Percentiles rank a stretch among this genome's conserved stretches.
Conservation (phyloP, 1,284 basidiomycete species). For the Rhodofomes roseus region DNA sequence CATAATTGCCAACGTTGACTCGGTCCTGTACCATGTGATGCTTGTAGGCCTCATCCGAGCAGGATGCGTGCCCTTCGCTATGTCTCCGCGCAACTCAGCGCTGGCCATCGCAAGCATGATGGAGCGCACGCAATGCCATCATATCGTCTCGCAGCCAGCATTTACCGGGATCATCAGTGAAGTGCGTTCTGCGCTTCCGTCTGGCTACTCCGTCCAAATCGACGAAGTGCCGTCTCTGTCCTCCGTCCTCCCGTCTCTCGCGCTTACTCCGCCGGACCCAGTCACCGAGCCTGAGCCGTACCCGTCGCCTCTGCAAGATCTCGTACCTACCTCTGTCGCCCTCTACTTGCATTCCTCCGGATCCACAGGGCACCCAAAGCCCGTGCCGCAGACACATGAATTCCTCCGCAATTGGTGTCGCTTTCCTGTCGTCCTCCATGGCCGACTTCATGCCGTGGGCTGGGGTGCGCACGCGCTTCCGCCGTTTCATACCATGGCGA, state of each 20-base stretch:
- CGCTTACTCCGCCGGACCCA: background rate
- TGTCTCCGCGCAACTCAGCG: conserved; percentile 12
- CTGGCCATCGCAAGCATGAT: conserved; percentile 14
- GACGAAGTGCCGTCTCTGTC: conserved; percentile 8
- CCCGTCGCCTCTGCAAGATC: background rate
- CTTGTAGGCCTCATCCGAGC: conserved; percentile 27
- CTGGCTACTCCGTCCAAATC: conserved; percentile 3
- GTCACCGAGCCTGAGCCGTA: conserved; percentile 2
- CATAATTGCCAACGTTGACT: conserved; percentile 28
- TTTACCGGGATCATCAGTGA: conserved; percentile 6
- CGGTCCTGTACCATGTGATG: conserved; percentile 28
- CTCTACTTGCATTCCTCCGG: conserved; percentile 22
- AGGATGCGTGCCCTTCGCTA: conserved; percentile 27
- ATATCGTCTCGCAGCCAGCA: conserved; percentile 7
- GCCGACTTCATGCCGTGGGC: conserved; percentile 4
- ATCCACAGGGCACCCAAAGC: conserved; percentile 20
- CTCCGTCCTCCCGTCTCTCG: conserved; percentile 13
- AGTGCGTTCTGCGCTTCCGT: conserved; percentile 1
- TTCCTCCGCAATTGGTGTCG: conserved; percentile 9
- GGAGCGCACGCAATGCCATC: conserved; percentile 9
- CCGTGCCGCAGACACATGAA: conserved; percentile 12
- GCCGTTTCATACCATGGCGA: conserved; percentile 18
- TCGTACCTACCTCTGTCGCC: background rate
- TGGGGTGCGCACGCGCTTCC: conserved; percentile 13
- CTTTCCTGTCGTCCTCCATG: background rate